Evolutionary conservation across 2,329 filamentous ascomycete genomes (phyloP), one percentile per base, ranked within the genome.

Genomic region (Graphiopsis chlorocephala): DNA sequence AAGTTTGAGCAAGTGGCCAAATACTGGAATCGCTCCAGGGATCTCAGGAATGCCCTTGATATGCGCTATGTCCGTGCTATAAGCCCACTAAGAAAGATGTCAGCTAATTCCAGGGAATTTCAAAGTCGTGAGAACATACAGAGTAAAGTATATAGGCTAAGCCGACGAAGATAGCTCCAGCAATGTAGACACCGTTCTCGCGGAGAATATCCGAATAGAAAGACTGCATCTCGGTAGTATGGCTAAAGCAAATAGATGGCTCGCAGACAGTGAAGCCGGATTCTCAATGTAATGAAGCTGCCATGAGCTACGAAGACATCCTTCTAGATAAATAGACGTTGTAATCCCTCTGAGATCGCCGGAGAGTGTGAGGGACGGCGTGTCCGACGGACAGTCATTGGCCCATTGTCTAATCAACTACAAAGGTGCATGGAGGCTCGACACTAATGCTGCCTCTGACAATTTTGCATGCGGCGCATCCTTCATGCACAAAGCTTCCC

Each of bases 41-140:
- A 85, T 81, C 60, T 85, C 81, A 15, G 78, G 80, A 12, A 84
- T 76, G 15, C 80, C 80, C 57, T 76, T 78, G 66, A 85, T 84
- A 58, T 79, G 75, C 1, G 82, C 79, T 25, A 84, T 79, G 64
- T 85, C 82, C 4, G 82, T 84, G 42, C 55, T 28, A 26, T 26
- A 58, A 42, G 55, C 55, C 55, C 55, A 58, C 55, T 58, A 15
- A 26, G 5, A 4, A 3, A 6, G 2, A 26, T 26, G 33, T 58
- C 14, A 58, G 55, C 12, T 23, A 45, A 8, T 26, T 10, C 7
- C 15, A 25, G 3, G 15, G 20, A 10, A 15, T 25, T 25, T 2
- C 3, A 10, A 17, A 14, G 10, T 17, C 14, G 23, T 12, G 14
- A 7, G 29, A 25, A 15, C 55, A 26, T 26, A 58, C 55, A 14